phyloP scores from a whole-genome alignment of 2,329 filamentous ascomycete species.

The Colletotrichum chrysophilum region DNA sequence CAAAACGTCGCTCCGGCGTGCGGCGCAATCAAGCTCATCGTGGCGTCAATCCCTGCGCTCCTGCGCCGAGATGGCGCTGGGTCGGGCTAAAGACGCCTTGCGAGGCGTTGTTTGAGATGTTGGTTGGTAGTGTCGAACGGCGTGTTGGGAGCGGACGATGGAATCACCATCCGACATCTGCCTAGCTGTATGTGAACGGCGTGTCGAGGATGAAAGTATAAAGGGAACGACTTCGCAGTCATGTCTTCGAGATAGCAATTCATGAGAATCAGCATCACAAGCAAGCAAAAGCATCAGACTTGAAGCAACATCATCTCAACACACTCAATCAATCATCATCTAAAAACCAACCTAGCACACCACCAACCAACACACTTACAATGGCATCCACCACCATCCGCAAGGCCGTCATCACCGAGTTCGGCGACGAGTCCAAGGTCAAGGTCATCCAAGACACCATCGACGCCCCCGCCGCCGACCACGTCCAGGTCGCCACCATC shows the following conservation, averaged over 20 bases:
- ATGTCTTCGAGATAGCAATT: not conserved
- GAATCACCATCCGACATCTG: not conserved
- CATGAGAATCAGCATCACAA: not conserved
- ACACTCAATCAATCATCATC: not conserved
- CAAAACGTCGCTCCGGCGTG: not conserved
- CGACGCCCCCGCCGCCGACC: conserved; percentile 40
- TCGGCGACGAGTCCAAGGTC: conserved; percentile 43
- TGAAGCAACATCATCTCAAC: not conserved
- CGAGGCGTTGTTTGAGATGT: not conserved
- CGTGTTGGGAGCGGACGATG: not conserved
- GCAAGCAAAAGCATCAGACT: not conserved
- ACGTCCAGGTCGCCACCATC: conserved; percentile 52
- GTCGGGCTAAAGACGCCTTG: not conserved
- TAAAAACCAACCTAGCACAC: fast-evolving
- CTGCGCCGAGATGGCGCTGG: not conserved
- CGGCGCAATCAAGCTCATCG: not conserved
- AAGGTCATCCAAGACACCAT: conserved; percentile 38
- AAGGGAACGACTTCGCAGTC: not conserved
- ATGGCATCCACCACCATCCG: conserved; percentile 35
- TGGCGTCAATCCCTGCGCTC: not conserved
- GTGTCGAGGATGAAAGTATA: fast-evolving
- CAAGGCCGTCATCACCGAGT: conserved; percentile 49
- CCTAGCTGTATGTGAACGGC: not conserved
- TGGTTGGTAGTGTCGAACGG: not conserved
- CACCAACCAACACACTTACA: not conserved